Base-by-base conservation (phyloP, 345 rosid genomes). In the Brassica juncea region DNA sequence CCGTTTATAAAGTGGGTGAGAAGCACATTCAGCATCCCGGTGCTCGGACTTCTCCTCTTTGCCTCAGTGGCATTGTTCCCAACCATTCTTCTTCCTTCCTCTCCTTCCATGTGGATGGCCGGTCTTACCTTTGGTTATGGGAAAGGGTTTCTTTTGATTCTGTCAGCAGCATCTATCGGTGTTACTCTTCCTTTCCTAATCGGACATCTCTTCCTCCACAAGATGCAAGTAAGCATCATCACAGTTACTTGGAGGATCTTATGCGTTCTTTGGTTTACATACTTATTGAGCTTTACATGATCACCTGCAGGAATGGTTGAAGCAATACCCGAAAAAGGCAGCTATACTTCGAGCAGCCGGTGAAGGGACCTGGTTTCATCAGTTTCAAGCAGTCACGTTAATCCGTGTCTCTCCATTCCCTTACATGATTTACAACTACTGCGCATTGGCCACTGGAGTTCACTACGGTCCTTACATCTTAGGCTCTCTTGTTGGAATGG, bases 401-500 rank as follows among this genome's bases (percentile, higher is more conserved):
- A 95, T 95, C 84, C 88, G 99, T 83, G 91, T 93, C 57, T 95
- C 99, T 70, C 99, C 99, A 77, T 93, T 95, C 85, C 99, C 99
- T 27, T 95, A 93, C 78, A 88, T 91, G 71, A 70, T 93, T 28
- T 95, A 93, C 82, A 95, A 95, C 66, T 95, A 93, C 83, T 95
- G 97, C 76, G 98, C 98, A 42, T 93, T 93, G 64, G 98, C 98
- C 1, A 89, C 99, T 0, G 80, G 86, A 68, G 97, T 95, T 63
- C 91, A 84, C 82, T 95, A 87, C 55, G 89, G 89, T 68, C 97
- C 98, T 62, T 95, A 93, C 85, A 54, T 95, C 76, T 82, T 90
- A 66, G 99, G 99, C 12, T 93, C 99, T 34, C 83, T 91, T 88
- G 85, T 87, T 6, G 99, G 99, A 68, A 84, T 93, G 83, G 87